phyloP scores from a whole-genome alignment of 2,329 filamentous ascomycete genomes.

The Orbilia ellipsospora region DNA sequence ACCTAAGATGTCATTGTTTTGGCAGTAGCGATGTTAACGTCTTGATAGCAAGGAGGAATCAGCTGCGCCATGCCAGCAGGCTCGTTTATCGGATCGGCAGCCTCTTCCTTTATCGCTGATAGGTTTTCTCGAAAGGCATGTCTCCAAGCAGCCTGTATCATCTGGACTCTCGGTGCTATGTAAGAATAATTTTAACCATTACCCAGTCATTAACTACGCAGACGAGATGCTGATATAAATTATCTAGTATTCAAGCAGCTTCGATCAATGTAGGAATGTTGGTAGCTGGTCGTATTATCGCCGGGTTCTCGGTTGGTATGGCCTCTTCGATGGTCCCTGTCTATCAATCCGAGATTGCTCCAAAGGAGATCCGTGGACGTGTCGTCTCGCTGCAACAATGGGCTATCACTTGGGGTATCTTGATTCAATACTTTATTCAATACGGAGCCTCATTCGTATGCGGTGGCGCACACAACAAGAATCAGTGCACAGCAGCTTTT shows the following conservation, averaged over 20 bases:
- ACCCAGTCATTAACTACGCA: background rate
- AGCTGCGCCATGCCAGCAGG: constrained; percentile 62
- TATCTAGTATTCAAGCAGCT: constrained; percentile 70
- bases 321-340: constrained; percentile 77
- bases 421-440: constrained; percentile 75
- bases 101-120: constrained; percentile 68
- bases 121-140: constrained; percentile 66
- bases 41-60: constrained; percentile 61
- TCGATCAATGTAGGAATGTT: constrained; percentile 77
- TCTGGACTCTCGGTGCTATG: constrained; percentile 68
- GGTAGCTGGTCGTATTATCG: constrained; percentile 76
- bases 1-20: background rate
- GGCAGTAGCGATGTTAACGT: background rate
- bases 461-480: constrained; percentile 66
- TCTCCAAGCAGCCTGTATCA: constrained; percentile 66
- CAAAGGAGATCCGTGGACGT: constrained; percentile 70
- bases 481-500: constrained; percentile 69
- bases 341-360: constrained; percentile 75
- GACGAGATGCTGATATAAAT: no score
- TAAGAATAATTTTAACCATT: constrained; percentile 43
- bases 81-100: constrained; percentile 64
- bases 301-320: constrained; percentile 79
- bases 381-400: constrained; percentile 75
- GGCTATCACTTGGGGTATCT: constrained; percentile 77
- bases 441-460: constrained; percentile 71